Evolutionary conservation across 2,329 filamentous ascomycete genomes (phyloP), one percentile per base, ranked within the genome.

Genomic region (Rugonectria rugulosa): DNA sequence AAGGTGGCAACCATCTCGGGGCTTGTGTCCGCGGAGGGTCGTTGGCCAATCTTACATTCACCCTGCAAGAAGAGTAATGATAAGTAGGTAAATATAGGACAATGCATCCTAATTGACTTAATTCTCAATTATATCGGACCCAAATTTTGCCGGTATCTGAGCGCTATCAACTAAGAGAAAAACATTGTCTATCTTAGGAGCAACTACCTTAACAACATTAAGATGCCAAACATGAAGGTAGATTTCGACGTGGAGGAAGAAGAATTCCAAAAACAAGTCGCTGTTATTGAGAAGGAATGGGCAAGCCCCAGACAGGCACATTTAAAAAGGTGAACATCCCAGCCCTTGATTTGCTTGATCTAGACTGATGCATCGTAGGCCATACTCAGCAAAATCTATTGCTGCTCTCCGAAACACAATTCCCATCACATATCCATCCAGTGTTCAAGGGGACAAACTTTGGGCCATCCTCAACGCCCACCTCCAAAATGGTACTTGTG

Each of bases 211-310:
- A 6, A 27, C 11, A 7, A 27, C 31, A 27, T 26, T 17, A 34
- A 23, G 19, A 56, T 56, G 53, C 53, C 53, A 14, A 21, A 26
- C n/a, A 31, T 56, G 4, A 40, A 44, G 4, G 9, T 45, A 31
- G 50, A 45, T 1, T 34, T 64, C 11, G 61, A 60, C 6, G 56
- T 57, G 12, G 70, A 72, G 45, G 67, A 74, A 54, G 60, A 64
- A 36, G 59, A 57, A 3, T 75, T 75, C 43, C 67, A 74, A 38
- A 62, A 56, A 1, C 66, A 70, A n/a, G 68, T 73, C 2, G 62
- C 62, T 20, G 60, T 66, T 2, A 72, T 75, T 15, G 71, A 75
- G 49, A 65, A 70, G 43, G 66, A 70, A 63, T 75, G 73, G 73
- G 56, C 56, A 11, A 63, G 62, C 6, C 62, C 67, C 6, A 57